Conservation (phyloP, 129 eudicot genomes). For the Tanacetum coccineum region DNA sequence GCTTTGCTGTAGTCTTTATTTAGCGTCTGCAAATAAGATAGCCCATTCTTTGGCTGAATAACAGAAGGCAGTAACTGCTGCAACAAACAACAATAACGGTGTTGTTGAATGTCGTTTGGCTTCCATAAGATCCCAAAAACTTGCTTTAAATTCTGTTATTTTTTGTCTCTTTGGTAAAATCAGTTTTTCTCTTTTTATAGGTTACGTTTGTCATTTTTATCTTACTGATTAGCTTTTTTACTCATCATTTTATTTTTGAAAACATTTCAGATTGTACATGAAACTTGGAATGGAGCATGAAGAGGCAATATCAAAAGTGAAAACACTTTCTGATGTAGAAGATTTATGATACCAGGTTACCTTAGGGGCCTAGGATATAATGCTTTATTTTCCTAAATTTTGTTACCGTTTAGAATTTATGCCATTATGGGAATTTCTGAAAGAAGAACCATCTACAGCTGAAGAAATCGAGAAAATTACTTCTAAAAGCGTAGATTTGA, state of each 20-base stretch:
- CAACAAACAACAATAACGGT: too few species aligned
- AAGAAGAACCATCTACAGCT: slow-evolving; percentile 66
- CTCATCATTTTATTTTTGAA: background rate
- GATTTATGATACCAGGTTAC: slow-evolving; percentile 33
- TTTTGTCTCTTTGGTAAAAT: background rate
- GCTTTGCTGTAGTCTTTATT: too few species aligned
- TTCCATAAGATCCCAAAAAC: too few species aligned
- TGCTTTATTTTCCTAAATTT: background rate
- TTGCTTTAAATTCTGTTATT: background rate
- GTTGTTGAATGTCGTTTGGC: too few species aligned
- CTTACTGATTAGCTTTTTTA: background rate
- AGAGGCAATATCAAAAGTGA: slow-evolving; percentile 68
- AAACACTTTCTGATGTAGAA: slow-evolving; percentile 93
- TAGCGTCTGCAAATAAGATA: too few species aligned
- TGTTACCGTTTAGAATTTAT: background rate
- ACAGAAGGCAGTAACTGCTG: too few species aligned
- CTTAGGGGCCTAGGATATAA: too few species aligned
- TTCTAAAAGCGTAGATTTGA: too few species aligned
- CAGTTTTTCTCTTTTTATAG: too few species aligned
- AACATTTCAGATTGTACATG: slow-evolving; percentile 63
- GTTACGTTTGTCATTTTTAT: background rate
- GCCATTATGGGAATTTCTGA: slow-evolving; percentile 42
- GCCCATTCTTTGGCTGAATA: too few species aligned
- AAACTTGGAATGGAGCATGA: slow-evolving; percentile 78
- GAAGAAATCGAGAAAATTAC: slow-evolving; percentile 66